phyloP scores from a whole-genome alignment of 2,329 filamentous ascomycete species.

The Phyllosticta citrichinensis region DNA sequence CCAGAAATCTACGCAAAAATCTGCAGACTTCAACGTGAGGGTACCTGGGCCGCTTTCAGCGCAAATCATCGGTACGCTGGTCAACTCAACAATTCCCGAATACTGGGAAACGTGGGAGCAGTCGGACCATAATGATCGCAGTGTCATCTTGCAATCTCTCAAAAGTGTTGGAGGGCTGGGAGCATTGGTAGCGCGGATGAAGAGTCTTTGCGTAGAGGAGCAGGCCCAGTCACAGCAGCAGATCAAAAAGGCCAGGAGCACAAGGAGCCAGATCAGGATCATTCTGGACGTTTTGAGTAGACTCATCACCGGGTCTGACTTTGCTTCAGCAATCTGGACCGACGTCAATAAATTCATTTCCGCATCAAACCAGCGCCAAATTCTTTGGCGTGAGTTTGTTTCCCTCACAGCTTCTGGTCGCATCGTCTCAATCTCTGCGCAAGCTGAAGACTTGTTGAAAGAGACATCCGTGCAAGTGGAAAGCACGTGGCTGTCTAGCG shows the following conservation, averaged over 20 bases:
- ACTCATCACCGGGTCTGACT: not conserved
- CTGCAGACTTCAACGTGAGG: conserved; percentile 45
- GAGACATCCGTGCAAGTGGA: conserved; percentile 17
- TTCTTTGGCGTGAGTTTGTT: conserved; percentile 56
- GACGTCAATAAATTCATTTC: conserved; percentile 32
- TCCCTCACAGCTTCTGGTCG: conserved; percentile 50
- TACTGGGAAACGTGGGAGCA: conserved; percentile 61
- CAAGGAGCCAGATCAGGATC: conserved; percentile 27
- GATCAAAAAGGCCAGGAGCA: conserved; percentile 4
- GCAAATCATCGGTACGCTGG: conserved; percentile 64
- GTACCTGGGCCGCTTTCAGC: conserved; percentile 57
- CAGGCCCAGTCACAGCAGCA: conserved; percentile 24
- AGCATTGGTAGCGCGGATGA: conserved; percentile 61
- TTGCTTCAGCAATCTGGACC: conserved; percentile 30
- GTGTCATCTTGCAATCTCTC: conserved; percentile 53
- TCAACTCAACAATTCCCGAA: conserved; percentile 65
- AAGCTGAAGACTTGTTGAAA: conserved; percentile 45
- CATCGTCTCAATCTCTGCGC: conserved; percentile 47
- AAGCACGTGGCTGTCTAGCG: conserved; percentile 53
- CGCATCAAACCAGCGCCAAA: conserved; percentile 35
- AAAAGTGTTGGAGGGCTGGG: conserved; percentile 68
- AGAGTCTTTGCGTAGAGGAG: conserved; percentile 41
- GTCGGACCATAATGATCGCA: conserved; percentile 1
- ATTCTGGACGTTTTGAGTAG: conserved; percentile 32
- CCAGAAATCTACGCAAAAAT: conserved; percentile 13